These are phyloP conservation scores for Diplosphaera chodatii DNA, from an alignment of 139 green algal genomes.

Conservation along the genomic window DNA sequence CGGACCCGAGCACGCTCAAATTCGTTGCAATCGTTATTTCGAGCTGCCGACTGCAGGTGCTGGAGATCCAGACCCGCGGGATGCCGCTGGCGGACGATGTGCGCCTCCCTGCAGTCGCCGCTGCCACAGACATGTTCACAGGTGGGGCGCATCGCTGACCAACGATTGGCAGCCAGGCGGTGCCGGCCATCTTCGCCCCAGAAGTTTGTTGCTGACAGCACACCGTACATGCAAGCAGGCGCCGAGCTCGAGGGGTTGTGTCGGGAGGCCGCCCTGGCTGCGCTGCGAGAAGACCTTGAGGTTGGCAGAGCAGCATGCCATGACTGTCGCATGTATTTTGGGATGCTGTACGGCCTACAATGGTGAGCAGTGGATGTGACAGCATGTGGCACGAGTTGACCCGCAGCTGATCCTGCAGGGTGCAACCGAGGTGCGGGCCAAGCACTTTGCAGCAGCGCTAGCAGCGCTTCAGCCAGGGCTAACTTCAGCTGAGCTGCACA, in stretches of 20 bases:
- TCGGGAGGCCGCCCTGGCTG: conserved; percentile 73
- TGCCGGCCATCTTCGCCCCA: too few relatives aligned
- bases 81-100: conserved; percentile 74
- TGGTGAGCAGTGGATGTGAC: too few relatives aligned
- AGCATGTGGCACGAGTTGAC: too few relatives aligned
- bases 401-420: not conserved
- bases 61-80: conserved; percentile 43
- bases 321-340: too few relatives aligned
- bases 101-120: conserved; percentile 42
- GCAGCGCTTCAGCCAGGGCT: conserved; percentile 27
- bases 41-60: conserved; percentile 13
- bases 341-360: too few relatives aligned
- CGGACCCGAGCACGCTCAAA: too few relatives aligned
- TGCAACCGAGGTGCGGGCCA: conserved; percentile 26
- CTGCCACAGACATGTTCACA: conserved; percentile 43
- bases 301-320: too few relatives aligned
- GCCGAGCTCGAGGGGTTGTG: conserved; percentile 70
- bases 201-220: too few relatives aligned
- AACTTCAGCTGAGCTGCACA: conserved; percentile 20
- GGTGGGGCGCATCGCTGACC: too few relatives aligned
- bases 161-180: too few relatives aligned
- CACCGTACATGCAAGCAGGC: conserved; percentile 32
- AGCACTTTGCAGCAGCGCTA: conserved; percentile 47
- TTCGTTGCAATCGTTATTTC: too few relatives aligned
- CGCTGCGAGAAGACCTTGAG: conserved; percentile 67